These are phyloP conservation scores for Coemansia sp. DNA, from an alignment of 371 early-diverging fungal genomes.

Conservation along the genomic window DNA sequence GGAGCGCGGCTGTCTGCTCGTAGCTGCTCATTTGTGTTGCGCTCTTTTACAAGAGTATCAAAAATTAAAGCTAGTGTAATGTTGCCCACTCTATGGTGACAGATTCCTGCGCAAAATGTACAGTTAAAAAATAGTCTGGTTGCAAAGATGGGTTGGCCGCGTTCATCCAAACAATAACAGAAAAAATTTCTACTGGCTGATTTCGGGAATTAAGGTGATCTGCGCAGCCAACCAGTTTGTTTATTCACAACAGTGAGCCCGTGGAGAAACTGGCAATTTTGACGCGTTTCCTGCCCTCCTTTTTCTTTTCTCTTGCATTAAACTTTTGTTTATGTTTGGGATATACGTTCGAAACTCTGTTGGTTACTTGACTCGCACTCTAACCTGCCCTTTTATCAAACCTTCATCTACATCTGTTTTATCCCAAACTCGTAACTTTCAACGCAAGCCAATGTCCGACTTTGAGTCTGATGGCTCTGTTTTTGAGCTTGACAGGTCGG, in stretches of 20 bases:
- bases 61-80: not conserved
- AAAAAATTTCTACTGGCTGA: not conserved
- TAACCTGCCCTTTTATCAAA: not conserved
- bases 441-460: conserved; percentile 35
- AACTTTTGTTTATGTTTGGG: conserved; percentile 2
- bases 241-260: not conserved
- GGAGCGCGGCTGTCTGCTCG: conserved; percentile 43
- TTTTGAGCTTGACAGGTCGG: conserved; percentile 31
- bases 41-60: too few relatives aligned
- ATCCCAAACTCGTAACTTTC: not conserved
- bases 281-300: too few relatives aligned
- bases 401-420: not conserved
- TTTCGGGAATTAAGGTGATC: not conserved
- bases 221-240: not conserved
- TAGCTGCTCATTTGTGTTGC: conserved; percentile 25
- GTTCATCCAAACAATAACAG: not conserved
- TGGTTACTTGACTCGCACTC: not conserved
- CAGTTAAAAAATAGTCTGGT: not conserved
- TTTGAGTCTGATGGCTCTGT: conserved; percentile 47
- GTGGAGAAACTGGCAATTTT: not conserved
- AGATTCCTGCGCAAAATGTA: not conserved
- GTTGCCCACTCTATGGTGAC: not conserved
- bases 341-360: not conserved
- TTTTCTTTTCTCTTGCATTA: not conserved
- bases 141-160: not conserved